Conservation (phyloP, 257 asterid genomes). For the Salvia hispanica region DNA sequence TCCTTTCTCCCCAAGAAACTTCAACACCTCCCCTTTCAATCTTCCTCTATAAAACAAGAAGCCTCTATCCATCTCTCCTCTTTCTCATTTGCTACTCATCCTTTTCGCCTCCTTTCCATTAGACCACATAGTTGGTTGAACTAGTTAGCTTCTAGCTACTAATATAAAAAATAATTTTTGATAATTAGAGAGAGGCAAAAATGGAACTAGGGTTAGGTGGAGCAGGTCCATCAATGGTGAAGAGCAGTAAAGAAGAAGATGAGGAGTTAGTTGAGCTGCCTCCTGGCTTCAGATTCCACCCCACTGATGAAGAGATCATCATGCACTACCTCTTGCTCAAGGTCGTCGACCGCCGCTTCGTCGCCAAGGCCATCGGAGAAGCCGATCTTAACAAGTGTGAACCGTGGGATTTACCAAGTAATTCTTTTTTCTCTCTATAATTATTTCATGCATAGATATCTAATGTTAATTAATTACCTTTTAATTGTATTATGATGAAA, state of each 20-base stretch:
- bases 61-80: slow-evolving; percentile 35
- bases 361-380: slow-evolving; percentile 64
- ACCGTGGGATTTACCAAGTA: slow-evolving; percentile 96
- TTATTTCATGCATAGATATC: no score
- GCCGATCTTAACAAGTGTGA: slow-evolving; percentile 89
- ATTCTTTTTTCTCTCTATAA: no score
- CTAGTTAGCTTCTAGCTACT: background rate
- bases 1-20: slow-evolving; percentile 62
- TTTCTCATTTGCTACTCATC: slow-evolving; percentile 50
- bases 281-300: slow-evolving; percentile 84
- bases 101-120: slow-evolving; percentile 4
- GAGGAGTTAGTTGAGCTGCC: slow-evolving; percentile 48
- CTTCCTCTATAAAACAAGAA: slow-evolving; percentile 43
- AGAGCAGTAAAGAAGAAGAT: slow-evolving; percentile 25
- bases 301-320: slow-evolving; percentile 84
- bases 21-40: background rate
- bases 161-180: background rate
- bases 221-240: slow-evolving; percentile 37
- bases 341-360: slow-evolving; percentile 53
- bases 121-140: background rate
- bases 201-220: slow-evolving; percentile 48
- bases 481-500: no score
- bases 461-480: no score
- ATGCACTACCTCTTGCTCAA: slow-evolving; percentile 60
- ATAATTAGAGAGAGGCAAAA: background rate